These are phyloP conservation scores for Phylloporus sp. DNA, from an alignment of 768 basidiomycete species.

Conservation along the genomic window DNA sequence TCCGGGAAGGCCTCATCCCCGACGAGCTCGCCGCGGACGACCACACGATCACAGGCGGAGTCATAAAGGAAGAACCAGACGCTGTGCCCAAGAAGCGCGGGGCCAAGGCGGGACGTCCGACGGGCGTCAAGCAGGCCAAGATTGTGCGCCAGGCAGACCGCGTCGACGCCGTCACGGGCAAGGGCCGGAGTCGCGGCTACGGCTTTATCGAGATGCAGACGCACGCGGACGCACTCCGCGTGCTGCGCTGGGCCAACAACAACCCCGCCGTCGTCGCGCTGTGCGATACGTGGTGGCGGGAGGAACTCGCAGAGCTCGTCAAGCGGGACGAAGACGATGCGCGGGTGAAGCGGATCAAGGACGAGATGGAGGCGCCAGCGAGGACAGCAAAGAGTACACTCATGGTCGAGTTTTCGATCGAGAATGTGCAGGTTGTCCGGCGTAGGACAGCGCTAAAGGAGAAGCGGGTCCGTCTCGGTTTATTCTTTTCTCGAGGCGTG, in stretches of 20 bases:
- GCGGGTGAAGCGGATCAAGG: slow-evolving; percentile 56
- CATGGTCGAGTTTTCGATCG: slow-evolving; percentile 95
- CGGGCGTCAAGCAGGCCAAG: slow-evolving; percentile 83
- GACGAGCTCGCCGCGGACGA: slow-evolving; percentile 47
- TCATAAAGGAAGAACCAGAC: slow-evolving; percentile 23
- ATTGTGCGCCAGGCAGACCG: slow-evolving; percentile 87
- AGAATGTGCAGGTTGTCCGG: slow-evolving; percentile 88
- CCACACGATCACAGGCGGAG: slow-evolving; percentile 24
- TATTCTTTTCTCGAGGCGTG: background rate
- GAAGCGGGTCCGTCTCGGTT: slow-evolving; percentile 19
- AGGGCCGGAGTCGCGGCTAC: slow-evolving; percentile 89
- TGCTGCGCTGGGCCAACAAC: slow-evolving; percentile 93
- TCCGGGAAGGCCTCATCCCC: slow-evolving; percentile 54
- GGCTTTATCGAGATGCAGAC: slow-evolving; percentile 89
- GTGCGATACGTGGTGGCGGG: slow-evolving; percentile 82
- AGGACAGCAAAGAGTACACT: slow-evolving; percentile 49
- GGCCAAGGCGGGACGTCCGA: slow-evolving; percentile 28
- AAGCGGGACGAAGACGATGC: slow-evolving; percentile 54
- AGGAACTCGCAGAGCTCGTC: slow-evolving; percentile 60
- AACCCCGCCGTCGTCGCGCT: slow-evolving; percentile 63
- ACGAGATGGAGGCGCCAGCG: slow-evolving; percentile 41
- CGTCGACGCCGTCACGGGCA: slow-evolving; percentile 83
- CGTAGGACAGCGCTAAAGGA: slow-evolving; percentile 57
- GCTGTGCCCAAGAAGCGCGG: slow-evolving; percentile 24
- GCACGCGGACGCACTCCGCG: slow-evolving; percentile 87